Conservation (phyloP, 192 early-diverging fungal genomes). For the Mortierella hygrophila region DNA sequence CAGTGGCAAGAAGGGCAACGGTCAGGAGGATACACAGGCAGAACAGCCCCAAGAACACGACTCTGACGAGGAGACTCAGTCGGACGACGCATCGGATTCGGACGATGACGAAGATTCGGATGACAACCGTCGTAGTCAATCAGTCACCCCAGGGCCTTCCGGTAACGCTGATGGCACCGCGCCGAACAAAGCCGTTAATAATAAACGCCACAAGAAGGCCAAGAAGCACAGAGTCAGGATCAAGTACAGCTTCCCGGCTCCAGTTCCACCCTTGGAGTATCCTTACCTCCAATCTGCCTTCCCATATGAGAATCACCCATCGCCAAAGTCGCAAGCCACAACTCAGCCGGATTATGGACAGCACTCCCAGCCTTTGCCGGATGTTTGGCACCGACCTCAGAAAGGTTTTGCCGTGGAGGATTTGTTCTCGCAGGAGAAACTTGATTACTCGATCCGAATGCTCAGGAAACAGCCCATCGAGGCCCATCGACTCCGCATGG, state of each 20-base stretch:
- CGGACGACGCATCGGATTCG: neutral
- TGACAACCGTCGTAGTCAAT: neutral
- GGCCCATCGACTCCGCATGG: conserved; percentile 15
- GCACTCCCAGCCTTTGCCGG: neutral
- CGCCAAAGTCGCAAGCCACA: neutral
- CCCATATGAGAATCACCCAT: conserved; percentile 15
- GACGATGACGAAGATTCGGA: neutral
- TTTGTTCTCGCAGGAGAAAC: conserved; percentile 27
- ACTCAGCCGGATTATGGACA: neutral
- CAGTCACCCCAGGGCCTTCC: neutral
- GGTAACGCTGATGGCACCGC: neutral
- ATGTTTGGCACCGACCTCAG: conserved; percentile 30
- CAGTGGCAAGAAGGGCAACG: neutral
- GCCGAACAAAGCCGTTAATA: neutral
- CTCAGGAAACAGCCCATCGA: conserved; percentile 2
- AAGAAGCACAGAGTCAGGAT: neutral
- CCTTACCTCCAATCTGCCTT: conserved; percentile 30
- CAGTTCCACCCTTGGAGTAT: conserved; percentile 13
- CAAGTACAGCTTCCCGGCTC: neutral
- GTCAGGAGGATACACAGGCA: neutral
- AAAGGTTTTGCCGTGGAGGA: conserved; percentile 6
- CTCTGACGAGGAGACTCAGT: neutral
- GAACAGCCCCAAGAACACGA: neutral
- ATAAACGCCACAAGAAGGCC: neutral
- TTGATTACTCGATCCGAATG: conserved; percentile 15